Evolutionary conservation across 2,329 filamentous ascomycete genomes (phyloP), one percentile per base, ranked within the genome.

Genomic region (Diplodia sapinea): DNA sequence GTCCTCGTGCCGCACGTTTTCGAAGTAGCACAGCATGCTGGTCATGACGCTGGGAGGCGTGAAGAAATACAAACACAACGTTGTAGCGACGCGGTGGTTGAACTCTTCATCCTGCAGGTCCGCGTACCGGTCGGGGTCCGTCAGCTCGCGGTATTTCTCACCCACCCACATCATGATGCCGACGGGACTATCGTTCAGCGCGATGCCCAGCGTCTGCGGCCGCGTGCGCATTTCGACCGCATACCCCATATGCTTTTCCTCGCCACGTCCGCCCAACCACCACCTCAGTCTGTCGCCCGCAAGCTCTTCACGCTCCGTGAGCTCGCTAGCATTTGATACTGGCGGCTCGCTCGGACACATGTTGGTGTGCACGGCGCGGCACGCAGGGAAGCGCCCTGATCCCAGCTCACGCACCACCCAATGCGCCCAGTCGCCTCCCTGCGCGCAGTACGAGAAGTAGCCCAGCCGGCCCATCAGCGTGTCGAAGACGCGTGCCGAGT

Each of bases 81-180:
- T 65, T 26, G 63, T 65, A 8, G 47, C 26, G 66, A 78, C 47
- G 72, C 76, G 75, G 31, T 77, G 71, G 20, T 74, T 75, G 51
- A 75, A 75, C 4, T 72, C 62, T 9, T 72, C 69, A 29, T 74
- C 73, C 36, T 80, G 75, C 31, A 76, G 70, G n/a, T 73, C 70
- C 23, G 70, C 69, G 8, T 12, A 47, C 8, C 72, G 65, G 15
- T 65, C 70, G 15, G 78, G 77, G 61, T 78, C 75, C 13, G 77
- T 73, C 6, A 78, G 73, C 71, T 81, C 79, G 40, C 77, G 71
- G 67, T 80, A 80, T 72, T 83, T 82, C 69, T 83, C 79, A 1
- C 80, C 81, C 0, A 83, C 74, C 70, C 79, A 83, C 59, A 79
- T 77, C 72, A 82, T 74, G 51, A 81, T 77, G 0, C 81, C 82